phyloP scores from a whole-genome alignment of 768 basidiomycete genomes.

The Pleurotus tuber-regium region DNA sequence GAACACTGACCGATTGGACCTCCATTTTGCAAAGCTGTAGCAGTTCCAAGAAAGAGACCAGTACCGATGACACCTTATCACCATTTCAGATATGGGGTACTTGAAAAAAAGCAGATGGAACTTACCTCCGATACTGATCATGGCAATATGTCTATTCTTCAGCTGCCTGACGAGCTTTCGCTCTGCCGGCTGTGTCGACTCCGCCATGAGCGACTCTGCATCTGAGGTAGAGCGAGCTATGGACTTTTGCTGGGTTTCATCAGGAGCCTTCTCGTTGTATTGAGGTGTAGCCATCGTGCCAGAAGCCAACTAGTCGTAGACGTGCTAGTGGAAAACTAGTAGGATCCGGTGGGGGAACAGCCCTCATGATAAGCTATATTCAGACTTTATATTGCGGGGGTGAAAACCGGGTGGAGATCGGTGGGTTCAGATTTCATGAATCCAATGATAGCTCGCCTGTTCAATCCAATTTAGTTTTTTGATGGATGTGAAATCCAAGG shows the following conservation, averaged over 20 bases:
- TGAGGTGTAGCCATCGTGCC: neutral
- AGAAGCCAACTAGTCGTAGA: neutral
- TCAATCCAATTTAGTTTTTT: no score
- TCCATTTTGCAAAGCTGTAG: conserved; percentile 42
- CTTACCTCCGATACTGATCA: conserved; percentile 57
- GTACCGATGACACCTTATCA: conserved; percentile 20
- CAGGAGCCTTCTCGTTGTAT: conserved; percentile 7
- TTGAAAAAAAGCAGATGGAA: neutral
- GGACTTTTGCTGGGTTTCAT: neutral
- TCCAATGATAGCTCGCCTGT: neutral
- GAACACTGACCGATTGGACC: conserved; percentile 61
- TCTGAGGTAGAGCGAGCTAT: conserved; percentile 16
- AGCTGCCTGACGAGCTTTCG: conserved; percentile 54
- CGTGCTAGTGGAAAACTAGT: neutral
- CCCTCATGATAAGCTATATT: neutral
- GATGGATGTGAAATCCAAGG: conserved; percentile 3
- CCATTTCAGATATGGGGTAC: neutral
- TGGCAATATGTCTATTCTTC: conserved; percentile 78
- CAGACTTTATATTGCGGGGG: neutral
- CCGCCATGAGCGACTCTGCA: conserved; percentile 18
- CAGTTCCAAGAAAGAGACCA: conserved; percentile 72
- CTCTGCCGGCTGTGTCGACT: conserved; percentile 8
- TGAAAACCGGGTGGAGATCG: neutral
- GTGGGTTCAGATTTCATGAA: conserved; percentile 7
- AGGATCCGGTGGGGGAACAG: conserved; percentile 3